Conservation (phyloP, 345 rosid species). For the Dovyalis caffra region DNA sequence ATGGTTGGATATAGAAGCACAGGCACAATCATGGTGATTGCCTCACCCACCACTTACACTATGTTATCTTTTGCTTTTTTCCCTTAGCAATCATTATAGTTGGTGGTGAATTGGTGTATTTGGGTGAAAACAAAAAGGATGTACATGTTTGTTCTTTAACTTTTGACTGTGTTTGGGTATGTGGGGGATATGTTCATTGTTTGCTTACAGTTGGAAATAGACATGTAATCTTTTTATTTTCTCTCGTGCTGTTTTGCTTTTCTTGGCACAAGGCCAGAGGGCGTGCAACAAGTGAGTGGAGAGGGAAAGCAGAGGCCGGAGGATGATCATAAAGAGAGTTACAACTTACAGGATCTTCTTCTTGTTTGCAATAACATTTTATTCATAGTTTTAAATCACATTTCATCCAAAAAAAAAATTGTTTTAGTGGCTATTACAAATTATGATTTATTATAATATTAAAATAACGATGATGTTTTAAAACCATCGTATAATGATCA, state of each 20-base stretch:
- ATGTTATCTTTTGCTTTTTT: slow-evolving; percentile 23
- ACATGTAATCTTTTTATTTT: neutral
- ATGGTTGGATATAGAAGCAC: slow-evolving; percentile 15
- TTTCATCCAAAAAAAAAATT: too few relatives aligned
- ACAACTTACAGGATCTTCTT: neutral
- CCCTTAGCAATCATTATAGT: slow-evolving; percentile 26
- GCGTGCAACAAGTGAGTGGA: neutral
- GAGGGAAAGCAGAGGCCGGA: neutral
- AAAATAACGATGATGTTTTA: too few relatives aligned
- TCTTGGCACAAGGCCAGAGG: neutral
- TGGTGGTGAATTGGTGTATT: slow-evolving; percentile 8
- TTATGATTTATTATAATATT: too few relatives aligned
- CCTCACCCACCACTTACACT: slow-evolving; percentile 26
- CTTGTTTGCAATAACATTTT: neutral
- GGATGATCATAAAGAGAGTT: neutral
- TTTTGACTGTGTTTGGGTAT: neutral
- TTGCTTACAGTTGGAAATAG: slow-evolving; percentile 4
- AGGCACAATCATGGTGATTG: slow-evolving; percentile 24
- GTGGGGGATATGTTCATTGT: neutral
- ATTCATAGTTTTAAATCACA: too few relatives aligned
- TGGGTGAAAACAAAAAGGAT: neutral
- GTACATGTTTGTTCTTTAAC: slow-evolving; percentile 7
- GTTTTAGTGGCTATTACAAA: too few relatives aligned
- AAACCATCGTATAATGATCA: too few relatives aligned
- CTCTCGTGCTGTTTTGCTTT: neutral